These are phyloP conservation scores for Onygenales sp. DNA, from an alignment of 2,329 filamentous ascomycete genomes.

Conservation along the genomic window DNA sequence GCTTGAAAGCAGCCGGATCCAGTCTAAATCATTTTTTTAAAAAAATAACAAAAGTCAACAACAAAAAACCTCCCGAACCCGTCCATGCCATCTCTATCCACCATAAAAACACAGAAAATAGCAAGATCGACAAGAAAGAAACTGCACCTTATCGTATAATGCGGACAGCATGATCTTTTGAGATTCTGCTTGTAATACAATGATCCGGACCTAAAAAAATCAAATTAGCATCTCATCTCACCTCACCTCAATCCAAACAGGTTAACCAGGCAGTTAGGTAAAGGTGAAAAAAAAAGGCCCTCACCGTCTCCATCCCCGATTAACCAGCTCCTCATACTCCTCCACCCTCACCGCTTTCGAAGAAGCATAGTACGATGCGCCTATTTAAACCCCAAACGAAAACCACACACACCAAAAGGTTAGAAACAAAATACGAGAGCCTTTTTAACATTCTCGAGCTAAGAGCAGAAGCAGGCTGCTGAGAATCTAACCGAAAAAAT, in stretches of 20 bases:
- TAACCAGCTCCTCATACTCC: conserved; percentile 40
- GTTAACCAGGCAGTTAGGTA: not conserved
- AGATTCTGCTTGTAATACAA: conserved; percentile 49
- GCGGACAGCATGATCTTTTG: conserved; percentile 75
- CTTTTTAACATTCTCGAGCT: not conserved
- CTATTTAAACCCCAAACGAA: conserved; percentile 15
- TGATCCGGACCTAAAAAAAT: conserved; percentile 32
- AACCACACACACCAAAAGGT: too few relatives aligned
- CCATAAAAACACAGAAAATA: not conserved
- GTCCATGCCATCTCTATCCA: not conserved
- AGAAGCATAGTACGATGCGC: conserved; percentile 38
- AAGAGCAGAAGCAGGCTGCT: not conserved
- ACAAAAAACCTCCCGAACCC: too few relatives aligned
- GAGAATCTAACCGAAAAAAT: too few relatives aligned
- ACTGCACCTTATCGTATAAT: conserved; percentile 49
- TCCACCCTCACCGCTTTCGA: conserved; percentile 34
- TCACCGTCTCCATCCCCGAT: conserved; percentile 42
- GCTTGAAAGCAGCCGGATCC: conserved; percentile 32
- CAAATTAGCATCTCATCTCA: conserved; percentile 5
- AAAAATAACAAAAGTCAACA: too few relatives aligned
- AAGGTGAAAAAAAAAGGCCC: conserved; percentile 4
- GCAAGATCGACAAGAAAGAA: not conserved
- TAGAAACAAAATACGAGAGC: not conserved
- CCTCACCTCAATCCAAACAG: not conserved
- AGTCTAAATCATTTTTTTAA: conserved; percentile 20